A percentile compares a stretch with the other conserved stretches of the same genome.
phyloP scores from a whole-genome alignment of 495 filamentous ascomycete species.

The Penicillium diatomitis region DNA sequence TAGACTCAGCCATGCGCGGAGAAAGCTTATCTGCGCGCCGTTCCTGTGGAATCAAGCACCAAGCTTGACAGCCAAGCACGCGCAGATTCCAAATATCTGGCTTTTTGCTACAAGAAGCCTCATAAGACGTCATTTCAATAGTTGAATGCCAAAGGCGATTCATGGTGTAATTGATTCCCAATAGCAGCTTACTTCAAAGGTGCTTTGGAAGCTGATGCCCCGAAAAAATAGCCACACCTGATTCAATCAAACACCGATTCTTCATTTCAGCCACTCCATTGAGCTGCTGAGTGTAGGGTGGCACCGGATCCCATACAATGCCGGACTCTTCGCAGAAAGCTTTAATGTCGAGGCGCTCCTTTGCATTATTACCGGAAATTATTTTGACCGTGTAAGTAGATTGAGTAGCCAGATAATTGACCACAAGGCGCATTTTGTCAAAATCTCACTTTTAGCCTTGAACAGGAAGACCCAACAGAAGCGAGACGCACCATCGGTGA shows the following conservation, averaged over 20 bases:
- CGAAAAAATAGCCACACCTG: not conserved
- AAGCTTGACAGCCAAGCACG: not conserved
- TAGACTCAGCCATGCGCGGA: not conserved
- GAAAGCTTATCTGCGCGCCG: not conserved
- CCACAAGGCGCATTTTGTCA: not conserved
- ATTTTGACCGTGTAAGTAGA: not conserved
- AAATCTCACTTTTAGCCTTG: not conserved
- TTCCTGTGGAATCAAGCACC: not conserved
- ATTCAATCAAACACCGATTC: not conserved
- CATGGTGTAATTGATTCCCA: not conserved
- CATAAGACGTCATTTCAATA: not conserved
- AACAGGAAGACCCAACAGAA: not conserved
- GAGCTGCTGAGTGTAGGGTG: not conserved
- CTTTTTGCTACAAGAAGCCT: not conserved
- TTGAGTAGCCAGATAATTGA: not conserved
- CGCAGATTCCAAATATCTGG: not conserved
- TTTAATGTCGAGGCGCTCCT: not conserved
- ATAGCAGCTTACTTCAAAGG: not conserved
- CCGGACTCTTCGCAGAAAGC: not conserved
- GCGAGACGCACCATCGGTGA: no score
- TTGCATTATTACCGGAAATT: not conserved
- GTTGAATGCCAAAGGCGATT: not conserved
- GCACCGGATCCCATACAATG: not conserved
- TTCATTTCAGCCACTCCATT: not conserved
- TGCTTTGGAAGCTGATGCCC: not conserved